Evolutionary conservation across 257 asterid species (phyloP).

Genomic region (Solanum chmielewskii): DNA sequence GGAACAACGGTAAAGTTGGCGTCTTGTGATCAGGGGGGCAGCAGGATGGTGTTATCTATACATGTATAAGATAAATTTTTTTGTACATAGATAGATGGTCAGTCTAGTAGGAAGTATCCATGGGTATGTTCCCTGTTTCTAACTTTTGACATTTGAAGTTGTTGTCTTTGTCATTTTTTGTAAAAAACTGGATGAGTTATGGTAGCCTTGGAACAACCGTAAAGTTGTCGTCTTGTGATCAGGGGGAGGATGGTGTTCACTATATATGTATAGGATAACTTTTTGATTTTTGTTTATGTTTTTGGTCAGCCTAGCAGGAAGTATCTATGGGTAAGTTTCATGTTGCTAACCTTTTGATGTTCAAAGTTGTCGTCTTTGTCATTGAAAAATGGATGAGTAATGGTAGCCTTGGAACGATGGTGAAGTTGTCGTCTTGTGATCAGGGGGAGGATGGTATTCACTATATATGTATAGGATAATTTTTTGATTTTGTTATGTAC

Average conservation of each 20-base stretch:
- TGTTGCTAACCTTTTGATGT: background rate
- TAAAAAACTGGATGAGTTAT: background rate
- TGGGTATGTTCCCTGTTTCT: conserved; percentile 49
- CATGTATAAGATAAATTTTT: background rate
- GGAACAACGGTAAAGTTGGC: no score
- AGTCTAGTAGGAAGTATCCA: conserved; percentile 45
- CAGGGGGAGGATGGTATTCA: background rate
- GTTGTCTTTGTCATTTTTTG: background rate
- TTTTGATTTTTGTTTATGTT: no score
- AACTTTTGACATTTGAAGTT: background rate
- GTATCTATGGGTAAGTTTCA: conserved; percentile 66
- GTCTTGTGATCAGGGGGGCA: no score
- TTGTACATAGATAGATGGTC: conserved; percentile 18
- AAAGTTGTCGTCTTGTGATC: background rate
- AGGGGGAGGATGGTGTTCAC: background rate
- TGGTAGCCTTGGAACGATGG: background rate
- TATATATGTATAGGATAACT: no score
- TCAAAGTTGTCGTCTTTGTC: background rate
- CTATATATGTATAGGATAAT: no score
- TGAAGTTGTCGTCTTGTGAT: background rate
- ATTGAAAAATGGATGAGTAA: background rate
- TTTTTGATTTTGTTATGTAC: no score
- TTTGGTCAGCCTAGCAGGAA: conserved; percentile 62
- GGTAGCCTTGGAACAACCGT: background rate
- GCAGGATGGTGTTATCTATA: no score